Conservation (phyloP, 108 stramenopile species). For the Epipyxis sp. region DNA sequence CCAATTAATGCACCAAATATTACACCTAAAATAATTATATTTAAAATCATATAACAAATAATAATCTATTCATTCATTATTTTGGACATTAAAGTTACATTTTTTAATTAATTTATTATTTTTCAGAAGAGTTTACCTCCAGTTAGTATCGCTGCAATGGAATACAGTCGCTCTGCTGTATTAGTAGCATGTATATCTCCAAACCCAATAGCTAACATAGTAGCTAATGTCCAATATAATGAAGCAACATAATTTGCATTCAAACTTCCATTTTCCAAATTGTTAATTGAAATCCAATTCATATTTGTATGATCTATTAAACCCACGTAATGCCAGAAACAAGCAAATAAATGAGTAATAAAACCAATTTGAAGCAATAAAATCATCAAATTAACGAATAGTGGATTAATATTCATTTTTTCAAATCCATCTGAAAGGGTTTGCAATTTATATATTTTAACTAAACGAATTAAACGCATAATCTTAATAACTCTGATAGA, state of each 20-base stretch:
- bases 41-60: too few species aligned
- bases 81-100: too few species aligned
- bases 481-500: slow-evolving; percentile 25
- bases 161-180: slow-evolving; percentile 6
- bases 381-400: neutral
- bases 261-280: too few species aligned
- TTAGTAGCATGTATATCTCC: slow-evolving; percentile 33
- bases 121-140: slow-evolving; percentile 10
- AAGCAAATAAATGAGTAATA: slow-evolving; percentile 28
- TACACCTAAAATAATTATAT: too few species aligned
- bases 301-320: too few species aligned
- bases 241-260: slow-evolving; percentile 59
- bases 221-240: slow-evolving; percentile 61
- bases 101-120: too few species aligned
- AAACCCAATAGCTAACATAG: slow-evolving; percentile 37
- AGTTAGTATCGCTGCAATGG: slow-evolving; percentile 5
- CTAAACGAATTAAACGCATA: slow-evolving; percentile 31
- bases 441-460: slow-evolving; percentile 25
- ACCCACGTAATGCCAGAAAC: slow-evolving; percentile 19
- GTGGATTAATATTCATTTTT: neutral
- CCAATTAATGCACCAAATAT: too few species aligned
- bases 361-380: slow-evolving; percentile 4
- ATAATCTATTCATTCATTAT: too few species aligned
- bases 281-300: too few species aligned
- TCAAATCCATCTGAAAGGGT: too few species aligned